These are phyloP conservation scores for Cercospora nicotianae DNA, from an alignment of 2,329 filamentous ascomycete genomes.

Conservation along the genomic window DNA sequence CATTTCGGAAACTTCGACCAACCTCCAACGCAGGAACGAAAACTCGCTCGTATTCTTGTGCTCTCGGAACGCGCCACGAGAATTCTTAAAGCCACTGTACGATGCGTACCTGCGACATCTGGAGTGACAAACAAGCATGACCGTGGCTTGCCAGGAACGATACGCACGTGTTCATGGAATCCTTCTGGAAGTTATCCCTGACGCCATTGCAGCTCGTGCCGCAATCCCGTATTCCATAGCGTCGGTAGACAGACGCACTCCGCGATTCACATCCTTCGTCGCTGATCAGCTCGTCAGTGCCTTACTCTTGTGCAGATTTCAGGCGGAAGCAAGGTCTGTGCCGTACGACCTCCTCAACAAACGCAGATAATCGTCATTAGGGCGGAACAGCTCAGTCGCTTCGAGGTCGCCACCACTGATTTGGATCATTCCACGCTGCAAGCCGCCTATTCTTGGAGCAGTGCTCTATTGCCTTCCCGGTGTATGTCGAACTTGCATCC, in stretches of 20 bases:
- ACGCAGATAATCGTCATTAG: neutral
- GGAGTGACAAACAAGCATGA: neutral
- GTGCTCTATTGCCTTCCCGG: neutral
- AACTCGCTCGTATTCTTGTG: neutral
- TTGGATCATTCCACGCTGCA: neutral
- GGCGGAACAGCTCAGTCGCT: neutral
- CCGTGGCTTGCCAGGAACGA: neutral
- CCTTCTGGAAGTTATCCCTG: neutral
- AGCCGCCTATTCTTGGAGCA: neutral
- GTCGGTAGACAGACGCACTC: slow-evolving; percentile 7
- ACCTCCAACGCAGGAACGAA: neutral
- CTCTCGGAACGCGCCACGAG: neutral
- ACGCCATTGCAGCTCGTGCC: slow-evolving; percentile 7
- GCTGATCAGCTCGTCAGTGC: slow-evolving; percentile 8
- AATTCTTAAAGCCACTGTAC: neutral
- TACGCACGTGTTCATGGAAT: neutral
- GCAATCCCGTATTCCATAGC: slow-evolving; percentile 3
- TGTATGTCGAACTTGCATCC: neutral
- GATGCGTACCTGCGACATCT: neutral
- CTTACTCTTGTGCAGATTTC: neutral
- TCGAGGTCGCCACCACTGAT: neutral
- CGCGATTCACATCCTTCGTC: slow-evolving; percentile 4
- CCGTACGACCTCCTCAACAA: neutral
- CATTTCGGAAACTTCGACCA: neutral
- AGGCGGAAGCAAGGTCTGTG: neutral